Base-by-base conservation (phyloP, 495 filamentous ascomycete species). In the Penicillium lividum region DNA sequence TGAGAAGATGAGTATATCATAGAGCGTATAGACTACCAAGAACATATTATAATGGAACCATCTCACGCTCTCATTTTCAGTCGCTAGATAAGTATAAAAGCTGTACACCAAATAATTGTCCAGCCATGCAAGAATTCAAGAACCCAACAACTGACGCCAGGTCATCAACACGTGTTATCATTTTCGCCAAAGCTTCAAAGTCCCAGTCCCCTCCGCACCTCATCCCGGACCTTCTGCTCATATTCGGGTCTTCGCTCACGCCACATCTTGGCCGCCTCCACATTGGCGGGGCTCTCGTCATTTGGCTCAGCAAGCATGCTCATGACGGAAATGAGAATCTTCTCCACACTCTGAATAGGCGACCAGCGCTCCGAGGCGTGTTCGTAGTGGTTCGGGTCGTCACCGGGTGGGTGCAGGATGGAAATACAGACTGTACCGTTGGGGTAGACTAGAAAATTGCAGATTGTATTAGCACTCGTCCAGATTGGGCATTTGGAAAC, bases 221-320 rank as follows among this genome's bases (percentile, higher is more conserved):
- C 89, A 58, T 92, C 88, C 61, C 89, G 82, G 18, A 97, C 92
- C 73, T 83, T 87, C 73, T 82, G 78, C 82, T 98, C 93, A 77
- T 96, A 99, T 68, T 92, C 90, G 28, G 66, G 67, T 64, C 91
- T 84, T 63, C 86, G 75, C 63, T 98, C 95, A 54, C 94, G 84
- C 94, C 94, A 99, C 92, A 97, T 96, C 82, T 95, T 91, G 53
- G 95, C 94, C 27, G 94, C 94, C 80, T 99, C 95, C 56, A 98
- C 86, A 75, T 99, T 99, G 55, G 94, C 94, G 2, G 94, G 95
- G 68, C 89, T 93, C 83, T 99, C 94, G 69, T 98, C 95, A 72
- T 99, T 99, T 61, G 94, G 94, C 77, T 97, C 94, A 3, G 93
- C 92, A 54, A 99, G 80, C 94, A 99, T 98, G 68, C 91, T 96